Percentiles rank a stretch among this genome's conserved stretches.
Conservation (phyloP, 2,329 filamentous ascomycete species). For the Diplodia mutila region DNA sequence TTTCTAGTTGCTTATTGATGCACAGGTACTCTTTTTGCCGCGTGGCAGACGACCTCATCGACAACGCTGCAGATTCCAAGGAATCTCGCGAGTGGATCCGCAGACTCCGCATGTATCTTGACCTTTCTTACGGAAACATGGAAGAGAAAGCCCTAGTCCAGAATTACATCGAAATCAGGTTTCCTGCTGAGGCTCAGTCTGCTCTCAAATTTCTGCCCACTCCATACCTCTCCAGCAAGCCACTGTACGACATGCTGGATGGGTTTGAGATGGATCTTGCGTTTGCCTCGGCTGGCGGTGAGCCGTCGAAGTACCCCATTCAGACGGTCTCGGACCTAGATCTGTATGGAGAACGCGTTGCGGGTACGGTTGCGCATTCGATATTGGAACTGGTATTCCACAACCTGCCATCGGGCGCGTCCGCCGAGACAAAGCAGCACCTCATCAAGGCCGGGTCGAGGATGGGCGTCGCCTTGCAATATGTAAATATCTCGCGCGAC, state of each 20-base stretch:
- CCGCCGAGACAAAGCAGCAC: slow-evolving; percentile 40
- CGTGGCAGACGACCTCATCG: slow-evolving; percentile 73
- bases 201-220: slow-evolving; percentile 65
- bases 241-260: slow-evolving; percentile 66
- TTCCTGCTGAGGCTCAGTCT: slow-evolving; percentile 57
- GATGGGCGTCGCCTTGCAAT: slow-evolving; percentile 77
- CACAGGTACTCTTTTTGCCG: slow-evolving; percentile 73
- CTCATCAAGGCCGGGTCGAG: slow-evolving; percentile 61
- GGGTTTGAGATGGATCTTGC: slow-evolving; percentile 71
- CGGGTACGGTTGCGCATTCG: slow-evolving; percentile 71
- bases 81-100: slow-evolving; percentile 63
- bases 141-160: slow-evolving; percentile 30
- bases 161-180: slow-evolving; percentile 52
- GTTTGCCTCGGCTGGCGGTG: slow-evolving; percentile 48
- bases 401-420: slow-evolving; percentile 44
- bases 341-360: slow-evolving; percentile 68
- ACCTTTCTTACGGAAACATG: slow-evolving; percentile 53
- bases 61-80: slow-evolving; percentile 59
- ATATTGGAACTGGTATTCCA: slow-evolving; percentile 69
- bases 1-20: slow-evolving; percentile 24
- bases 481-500: slow-evolving; percentile 76
- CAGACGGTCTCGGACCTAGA: slow-evolving; percentile 61
- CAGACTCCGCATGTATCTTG: slow-evolving; percentile 62
- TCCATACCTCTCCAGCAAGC: slow-evolving; percentile 58
- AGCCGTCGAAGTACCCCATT: slow-evolving; percentile 57